Base-by-base conservation (phyloP, 2,329 filamentous ascomycete species). In the Microcyclospora tardicrescens region DNA sequence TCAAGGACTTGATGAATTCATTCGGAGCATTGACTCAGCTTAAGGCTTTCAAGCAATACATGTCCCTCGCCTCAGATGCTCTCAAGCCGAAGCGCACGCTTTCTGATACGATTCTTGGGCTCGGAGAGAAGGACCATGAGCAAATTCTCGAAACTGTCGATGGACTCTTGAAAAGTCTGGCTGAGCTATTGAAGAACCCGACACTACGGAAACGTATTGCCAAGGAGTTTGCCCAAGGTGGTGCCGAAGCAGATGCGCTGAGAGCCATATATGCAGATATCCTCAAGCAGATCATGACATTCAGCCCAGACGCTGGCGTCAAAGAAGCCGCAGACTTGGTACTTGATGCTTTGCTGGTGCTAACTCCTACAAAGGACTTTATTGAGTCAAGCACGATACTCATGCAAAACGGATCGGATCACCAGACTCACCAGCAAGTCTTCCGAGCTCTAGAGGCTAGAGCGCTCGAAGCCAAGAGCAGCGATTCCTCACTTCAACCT, bases 281-380 rank as follows among this genome's bases (percentile, higher is more conserved):
- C 13, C 45, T 66, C 4, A 62, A 65, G 42, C 59, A 57, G 32
- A 59, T 56, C 2, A 63, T 68, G 38, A 55, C 59, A 6, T 64
- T 93, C 34, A 77, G 79, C 70, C 43, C 77, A 75, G 28, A 42
- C 12, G 50, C 49, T 2, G 50, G 53, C 35, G 49, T 64, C 6
- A 56, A 59, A 30, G 53, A 61, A 6, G 63, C 63, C 16, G 68
- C 67, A 52, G 80, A 81, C 30, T 75, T 82, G 40, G 74, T 84
- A 1, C 69, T 96, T 35, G 77, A 82, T 13, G 81, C 81, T 45
- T 67, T 93, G n/a, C 71, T 98, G 36, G 81, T 84, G 45, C 73
- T 95, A 6, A 70, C 94, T 32, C 89, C 87, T 0, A 86, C 89
- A 2, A 72, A 77, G 37, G 85, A 95, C 61, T 91, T 96, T 59